phyloP scores from a whole-genome alignment of 2,329 filamentous ascomycete species.

The Cercospora sp. region DNA sequence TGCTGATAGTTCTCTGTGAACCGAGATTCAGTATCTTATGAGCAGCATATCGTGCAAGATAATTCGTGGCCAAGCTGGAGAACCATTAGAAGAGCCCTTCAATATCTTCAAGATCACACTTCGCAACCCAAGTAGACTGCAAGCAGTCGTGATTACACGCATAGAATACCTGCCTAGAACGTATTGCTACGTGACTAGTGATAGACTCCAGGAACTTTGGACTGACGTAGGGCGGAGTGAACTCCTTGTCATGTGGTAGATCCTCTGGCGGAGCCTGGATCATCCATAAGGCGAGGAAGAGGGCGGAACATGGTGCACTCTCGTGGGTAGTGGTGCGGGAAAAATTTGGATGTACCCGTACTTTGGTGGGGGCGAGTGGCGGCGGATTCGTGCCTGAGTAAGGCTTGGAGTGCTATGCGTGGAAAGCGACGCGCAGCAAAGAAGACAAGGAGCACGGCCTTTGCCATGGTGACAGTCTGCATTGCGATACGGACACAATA shows the following conservation, averaged over 20 bases:
- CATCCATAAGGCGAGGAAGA: neutral
- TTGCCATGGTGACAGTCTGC: neutral
- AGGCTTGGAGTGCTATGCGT: neutral
- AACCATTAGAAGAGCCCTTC: neutral
- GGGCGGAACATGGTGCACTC: neutral
- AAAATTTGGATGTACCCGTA: neutral
- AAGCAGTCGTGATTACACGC: neutral
- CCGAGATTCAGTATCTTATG: neutral
- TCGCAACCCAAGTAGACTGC: neutral
- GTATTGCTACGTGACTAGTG: neutral
- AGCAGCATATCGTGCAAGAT: neutral
- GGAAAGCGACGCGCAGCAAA: neutral
- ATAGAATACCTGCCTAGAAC: neutral
- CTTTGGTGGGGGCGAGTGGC: neutral
- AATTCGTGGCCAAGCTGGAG: neutral
- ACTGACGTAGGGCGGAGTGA: neutral
- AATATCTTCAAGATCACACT: neutral
- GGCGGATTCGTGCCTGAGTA: neutral
- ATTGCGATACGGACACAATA: neutral
- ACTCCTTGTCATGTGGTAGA: neutral
- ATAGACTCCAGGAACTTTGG: neutral
- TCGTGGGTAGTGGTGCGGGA: neutral
- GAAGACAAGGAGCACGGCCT: neutral
- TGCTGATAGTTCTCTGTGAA: neutral
- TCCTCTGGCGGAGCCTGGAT: neutral